These are phyloP conservation scores for Stevia rebaudiana DNA, from an alignment of 140 eudicot genomes.

Conservation along the genomic window DNA sequence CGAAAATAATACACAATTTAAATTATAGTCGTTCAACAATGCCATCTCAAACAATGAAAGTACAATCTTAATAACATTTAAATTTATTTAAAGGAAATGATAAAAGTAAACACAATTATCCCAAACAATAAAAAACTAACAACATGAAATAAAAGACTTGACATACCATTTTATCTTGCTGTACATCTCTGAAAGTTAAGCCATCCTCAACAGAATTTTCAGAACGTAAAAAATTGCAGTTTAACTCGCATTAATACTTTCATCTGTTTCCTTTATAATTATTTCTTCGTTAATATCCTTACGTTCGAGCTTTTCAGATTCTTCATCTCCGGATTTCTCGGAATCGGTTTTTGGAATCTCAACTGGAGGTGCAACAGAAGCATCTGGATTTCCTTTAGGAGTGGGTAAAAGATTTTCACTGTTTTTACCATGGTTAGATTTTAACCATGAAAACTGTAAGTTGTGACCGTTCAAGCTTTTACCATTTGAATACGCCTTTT, in stretches of 20 bases:
- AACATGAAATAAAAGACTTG: constrained; percentile 22
- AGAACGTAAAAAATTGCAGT: constrained; percentile 22
- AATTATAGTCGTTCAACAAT: constrained; percentile 7
- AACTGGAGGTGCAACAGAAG: constrained; percentile 29
- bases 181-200: constrained; percentile 43
- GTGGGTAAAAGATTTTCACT: constrained; percentile 38
- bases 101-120: constrained; percentile 8
- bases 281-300: constrained; percentile 37
- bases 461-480: constrained; percentile 74
- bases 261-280: constrained; percentile 27
- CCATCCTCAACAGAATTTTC: constrained; percentile 30
- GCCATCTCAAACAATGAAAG: constrained; percentile 17
- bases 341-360: constrained; percentile 29
- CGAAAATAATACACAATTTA: constrained; percentile 19
- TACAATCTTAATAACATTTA: constrained; percentile 2
- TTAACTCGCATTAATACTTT: constrained; percentile 33
- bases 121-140: constrained; percentile 23
- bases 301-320: constrained; percentile 40
- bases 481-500: constrained; percentile 68
- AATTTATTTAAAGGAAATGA: constrained; percentile 9
- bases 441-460: constrained; percentile 71
- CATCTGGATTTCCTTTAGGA: constrained; percentile 39
- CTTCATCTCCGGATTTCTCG: constrained; percentile 36
- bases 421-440: constrained; percentile 41
- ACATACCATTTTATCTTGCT: constrained; percentile 55